Conservation (phyloP, 169 alveolate genomes). For the Eimeria tenella region DNA sequence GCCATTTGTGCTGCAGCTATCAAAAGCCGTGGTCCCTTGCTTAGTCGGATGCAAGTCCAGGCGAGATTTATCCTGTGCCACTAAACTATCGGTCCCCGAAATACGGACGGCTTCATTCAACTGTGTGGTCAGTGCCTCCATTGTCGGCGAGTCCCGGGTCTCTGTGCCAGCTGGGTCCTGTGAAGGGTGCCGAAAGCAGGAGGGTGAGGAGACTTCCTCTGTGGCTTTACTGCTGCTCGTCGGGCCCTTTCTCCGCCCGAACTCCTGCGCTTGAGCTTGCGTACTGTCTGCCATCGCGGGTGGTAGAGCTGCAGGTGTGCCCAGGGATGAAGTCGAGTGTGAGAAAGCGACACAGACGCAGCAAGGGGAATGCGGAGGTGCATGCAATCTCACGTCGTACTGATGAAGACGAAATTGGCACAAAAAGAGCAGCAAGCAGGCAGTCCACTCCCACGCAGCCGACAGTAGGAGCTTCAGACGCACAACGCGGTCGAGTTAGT, state of each 20-base stretch:
- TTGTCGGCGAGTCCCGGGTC: constrained; percentile 63
- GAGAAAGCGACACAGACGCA: not conserved
- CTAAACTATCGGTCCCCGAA: not conserved
- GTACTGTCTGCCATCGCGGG: constrained; percentile 62
- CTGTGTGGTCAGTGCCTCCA: constrained; percentile 50
- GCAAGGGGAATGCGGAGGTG: not conserved
- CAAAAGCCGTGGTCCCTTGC: not conserved
- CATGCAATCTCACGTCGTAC: not conserved
- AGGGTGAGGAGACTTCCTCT: not conserved
- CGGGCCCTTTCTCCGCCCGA: not conserved
- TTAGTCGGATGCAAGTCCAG: not conserved
- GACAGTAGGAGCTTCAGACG: not conserved
- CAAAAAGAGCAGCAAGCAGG: not conserved
- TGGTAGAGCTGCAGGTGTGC: constrained; percentile 3
- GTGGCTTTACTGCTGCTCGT: not conserved
- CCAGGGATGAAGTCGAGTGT: not conserved
- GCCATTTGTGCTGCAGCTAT: constrained; percentile 15
- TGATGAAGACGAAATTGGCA: not conserved
- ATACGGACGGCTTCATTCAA: constrained; percentile 42
- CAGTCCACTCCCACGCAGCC: constrained; percentile 16
- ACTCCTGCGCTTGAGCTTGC: constrained; percentile 38
- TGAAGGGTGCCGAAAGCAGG: constrained; percentile 65
- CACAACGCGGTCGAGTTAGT: not conserved
- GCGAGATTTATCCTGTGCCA: not conserved
- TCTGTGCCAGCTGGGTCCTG: constrained; percentile 43